phyloP scores from a whole-genome alignment of 257 asterid species.

The Scutellaria galericulata region DNA sequence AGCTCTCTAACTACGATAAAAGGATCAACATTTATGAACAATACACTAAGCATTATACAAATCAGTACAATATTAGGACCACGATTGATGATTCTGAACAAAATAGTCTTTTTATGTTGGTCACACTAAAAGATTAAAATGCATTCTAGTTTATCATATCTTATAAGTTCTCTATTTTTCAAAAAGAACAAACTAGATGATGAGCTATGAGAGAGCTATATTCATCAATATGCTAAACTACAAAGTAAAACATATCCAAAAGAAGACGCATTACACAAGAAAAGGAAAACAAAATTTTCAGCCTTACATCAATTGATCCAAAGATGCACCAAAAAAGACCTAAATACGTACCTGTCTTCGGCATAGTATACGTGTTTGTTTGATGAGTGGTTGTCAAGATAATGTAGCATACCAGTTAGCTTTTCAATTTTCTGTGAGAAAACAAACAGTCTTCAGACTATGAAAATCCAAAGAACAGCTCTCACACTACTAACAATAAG shows the following conservation, averaged over 20 bases:
- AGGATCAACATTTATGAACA: background rate
- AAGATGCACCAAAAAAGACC: slow-evolving; percentile 16
- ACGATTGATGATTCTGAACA: background rate
- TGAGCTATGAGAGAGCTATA: background rate
- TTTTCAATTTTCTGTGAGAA: slow-evolving; percentile 79
- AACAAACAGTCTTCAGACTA: slow-evolving; percentile 12
- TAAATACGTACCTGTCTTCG: slow-evolving; percentile 67
- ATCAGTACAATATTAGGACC: background rate
- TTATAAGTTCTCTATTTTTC: background rate
- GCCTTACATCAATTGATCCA: background rate
- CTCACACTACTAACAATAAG: background rate
- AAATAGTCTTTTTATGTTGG: background rate
- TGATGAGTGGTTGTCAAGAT: slow-evolving; percentile 56
- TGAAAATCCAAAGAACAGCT: background rate
- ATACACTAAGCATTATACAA: background rate
- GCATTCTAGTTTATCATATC: background rate
- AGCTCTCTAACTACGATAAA: background rate
- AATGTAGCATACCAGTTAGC: slow-evolving; percentile 60
- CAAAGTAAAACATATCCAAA: background rate
- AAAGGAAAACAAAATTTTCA: background rate
- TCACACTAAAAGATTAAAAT: background rate
- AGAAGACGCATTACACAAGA: too few relatives aligned
- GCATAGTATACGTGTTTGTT: slow-evolving; percentile 72
- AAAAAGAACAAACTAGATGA: background rate
- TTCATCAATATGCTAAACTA: background rate